phyloP scores from a whole-genome alignment of 1,284 basidiomycete genomes.

The Agaricales sp. region DNA sequence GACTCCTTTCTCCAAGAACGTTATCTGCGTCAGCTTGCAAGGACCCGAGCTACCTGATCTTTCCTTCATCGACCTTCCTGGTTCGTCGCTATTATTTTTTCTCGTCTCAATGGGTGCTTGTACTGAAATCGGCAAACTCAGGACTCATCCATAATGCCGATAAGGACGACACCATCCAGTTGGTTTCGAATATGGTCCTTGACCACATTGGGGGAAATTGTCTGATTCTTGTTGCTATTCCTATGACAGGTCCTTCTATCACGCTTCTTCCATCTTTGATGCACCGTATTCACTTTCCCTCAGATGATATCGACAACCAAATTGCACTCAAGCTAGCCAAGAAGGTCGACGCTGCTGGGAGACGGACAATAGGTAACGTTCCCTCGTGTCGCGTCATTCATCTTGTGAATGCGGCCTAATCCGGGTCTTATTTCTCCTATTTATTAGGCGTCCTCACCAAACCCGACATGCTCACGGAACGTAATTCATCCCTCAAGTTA shows the following conservation, averaged over 20 bases:
- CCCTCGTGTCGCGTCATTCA: background rate
- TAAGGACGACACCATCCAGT: constrained; percentile 1
- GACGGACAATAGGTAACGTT: constrained; percentile 5
- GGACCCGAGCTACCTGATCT: background rate
- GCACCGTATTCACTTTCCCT: no score
- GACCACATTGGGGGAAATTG: constrained; percentile 1
- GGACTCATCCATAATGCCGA: constrained; percentile 3
- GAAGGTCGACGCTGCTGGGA: constrained; percentile 2
- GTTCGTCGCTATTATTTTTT: background rate
- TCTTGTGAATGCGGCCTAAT: no score
- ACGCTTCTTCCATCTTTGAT: background rate
- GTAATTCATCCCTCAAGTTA: constrained; percentile 1
- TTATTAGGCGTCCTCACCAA: constrained; percentile 3
- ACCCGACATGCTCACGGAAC: background rate
- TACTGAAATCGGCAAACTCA: no score
- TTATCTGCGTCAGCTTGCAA: background rate
- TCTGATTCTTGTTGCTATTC: constrained; percentile 3
- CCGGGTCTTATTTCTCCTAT: background rate
- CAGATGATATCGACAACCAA: constrained; percentile 6
- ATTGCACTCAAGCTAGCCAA: constrained; percentile 2
- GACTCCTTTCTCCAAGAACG: background rate
- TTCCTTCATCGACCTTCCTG: background rate
- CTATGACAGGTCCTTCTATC: constrained; percentile 4
- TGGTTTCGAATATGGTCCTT: constrained; percentile 1
- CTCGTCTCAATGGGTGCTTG: background rate